phyloP scores from a whole-genome alignment of 1,284 basidiomycete species.

The Apiotrichum mycotoxinovorans region DNA sequence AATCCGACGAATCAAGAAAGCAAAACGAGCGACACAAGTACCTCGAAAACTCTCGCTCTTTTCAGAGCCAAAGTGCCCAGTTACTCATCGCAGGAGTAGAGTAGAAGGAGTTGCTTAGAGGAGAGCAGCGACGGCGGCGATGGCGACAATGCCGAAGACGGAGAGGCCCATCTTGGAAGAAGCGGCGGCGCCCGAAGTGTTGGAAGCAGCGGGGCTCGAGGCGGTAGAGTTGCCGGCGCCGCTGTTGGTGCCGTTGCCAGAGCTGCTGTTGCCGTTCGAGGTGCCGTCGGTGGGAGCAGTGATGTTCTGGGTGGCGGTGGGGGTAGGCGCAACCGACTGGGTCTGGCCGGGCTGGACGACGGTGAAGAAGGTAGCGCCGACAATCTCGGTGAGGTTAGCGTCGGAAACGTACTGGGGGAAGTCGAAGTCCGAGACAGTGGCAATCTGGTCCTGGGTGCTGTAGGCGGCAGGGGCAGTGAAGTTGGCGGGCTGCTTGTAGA shows the following conservation, averaged over 20 bases:
- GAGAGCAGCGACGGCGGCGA: constrained; percentile 29
- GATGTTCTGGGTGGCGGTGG: constrained; percentile 3
- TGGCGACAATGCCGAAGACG: constrained; percentile 19
- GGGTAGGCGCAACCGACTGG: constrained; percentile 44
- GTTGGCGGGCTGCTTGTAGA: constrained; percentile 32
- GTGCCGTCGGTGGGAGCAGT: neutral
- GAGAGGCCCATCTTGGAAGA: constrained; percentile 1
- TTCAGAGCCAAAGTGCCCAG: too few species aligned
- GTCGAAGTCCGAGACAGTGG: constrained; percentile 59
- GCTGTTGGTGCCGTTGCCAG: constrained; percentile 15
- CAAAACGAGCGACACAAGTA: too few species aligned
- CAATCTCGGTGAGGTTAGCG: constrained; percentile 45
- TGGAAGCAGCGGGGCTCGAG: constrained; percentile 3
- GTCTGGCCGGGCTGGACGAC: constrained; percentile 66
- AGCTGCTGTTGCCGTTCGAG: constrained; percentile 42
- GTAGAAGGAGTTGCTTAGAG: constrained; percentile 8
- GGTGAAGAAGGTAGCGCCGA: constrained; percentile 63
- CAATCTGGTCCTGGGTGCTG: constrained; percentile 53
- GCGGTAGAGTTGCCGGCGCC: constrained; percentile 7
- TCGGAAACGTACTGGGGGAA: constrained; percentile 45
- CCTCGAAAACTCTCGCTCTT: too few species aligned
- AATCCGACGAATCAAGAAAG: too few species aligned
- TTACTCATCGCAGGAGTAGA: too few species aligned
- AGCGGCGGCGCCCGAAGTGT: neutral
- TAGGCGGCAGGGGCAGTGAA: constrained; percentile 64